A percentile compares a stretch with the other conserved stretches of the same genome.
phyloP scores from a whole-genome alignment of 2,329 filamentous ascomycete genomes.

The Ascocoryne sarcoides region DNA sequence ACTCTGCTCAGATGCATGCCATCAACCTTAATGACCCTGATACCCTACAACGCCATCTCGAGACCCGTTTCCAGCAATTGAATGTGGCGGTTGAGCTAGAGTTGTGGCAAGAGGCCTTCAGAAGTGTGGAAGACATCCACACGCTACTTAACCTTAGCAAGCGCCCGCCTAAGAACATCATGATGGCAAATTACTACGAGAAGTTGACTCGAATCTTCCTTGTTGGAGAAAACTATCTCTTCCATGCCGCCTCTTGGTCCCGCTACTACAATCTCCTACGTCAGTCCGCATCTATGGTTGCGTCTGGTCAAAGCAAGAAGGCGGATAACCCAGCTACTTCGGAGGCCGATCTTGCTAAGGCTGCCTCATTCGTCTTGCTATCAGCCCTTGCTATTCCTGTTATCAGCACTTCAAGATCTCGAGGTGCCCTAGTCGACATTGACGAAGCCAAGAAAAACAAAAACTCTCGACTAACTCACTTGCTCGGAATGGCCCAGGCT shows the following conservation, averaged over 20 bases:
- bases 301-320: slow-evolving; percentile 81
- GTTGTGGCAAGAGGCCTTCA: slow-evolving; percentile 98
- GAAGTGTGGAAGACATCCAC: slow-evolving; percentile 97
- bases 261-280: slow-evolving; percentile 95
- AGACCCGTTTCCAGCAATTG: slow-evolving; percentile 96
- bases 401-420: slow-evolving; percentile 95
- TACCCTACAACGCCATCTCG: slow-evolving; percentile 91
- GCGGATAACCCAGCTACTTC: slow-evolving; percentile 85
- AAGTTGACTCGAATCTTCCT: slow-evolving; percentile 98
- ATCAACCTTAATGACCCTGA: slow-evolving; percentile 98
- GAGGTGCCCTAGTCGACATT: slow-evolving; percentile 91
- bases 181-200: slow-evolving; percentile 99
- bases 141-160: slow-evolving; percentile 96
- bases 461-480: slow-evolving; percentile 92
- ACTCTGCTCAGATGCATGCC: slow-evolving; percentile 97
- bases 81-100: slow-evolving; percentile 97
- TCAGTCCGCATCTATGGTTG: slow-evolving; percentile 75
- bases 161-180: slow-evolving; percentile 94
- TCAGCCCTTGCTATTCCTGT: slow-evolving; percentile 97
- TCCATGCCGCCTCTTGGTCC: slow-evolving; percentile 96
- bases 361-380: slow-evolving; percentile 89
- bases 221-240: slow-evolving; percentile 98
- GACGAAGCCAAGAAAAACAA: slow-evolving; percentile 98
- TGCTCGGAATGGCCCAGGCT: slow-evolving; percentile 84
- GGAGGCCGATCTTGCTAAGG: slow-evolving; percentile 86